phyloP scores from a whole-genome alignment of 2,329 filamentous ascomycete genomes.

The Dactylellina parvicollis region DNA sequence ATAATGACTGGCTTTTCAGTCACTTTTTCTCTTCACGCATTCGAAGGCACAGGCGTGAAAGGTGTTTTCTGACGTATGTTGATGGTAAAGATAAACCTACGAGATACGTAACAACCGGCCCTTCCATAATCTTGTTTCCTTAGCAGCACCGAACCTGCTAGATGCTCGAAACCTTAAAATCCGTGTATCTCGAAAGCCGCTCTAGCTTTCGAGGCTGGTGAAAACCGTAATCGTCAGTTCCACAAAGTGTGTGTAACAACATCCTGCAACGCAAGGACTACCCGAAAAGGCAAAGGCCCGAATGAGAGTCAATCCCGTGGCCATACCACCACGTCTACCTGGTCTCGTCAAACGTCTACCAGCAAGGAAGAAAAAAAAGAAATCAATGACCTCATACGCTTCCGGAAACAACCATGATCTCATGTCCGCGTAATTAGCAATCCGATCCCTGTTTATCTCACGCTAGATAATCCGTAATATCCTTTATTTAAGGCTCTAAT shows the following conservation, averaged over 20 bases:
- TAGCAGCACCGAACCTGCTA: too few species aligned
- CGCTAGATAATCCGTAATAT: neutral
- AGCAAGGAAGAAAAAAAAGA: too few species aligned
- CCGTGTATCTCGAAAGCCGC: too few species aligned
- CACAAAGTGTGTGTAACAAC: conserved; percentile 29
- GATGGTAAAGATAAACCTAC: too few species aligned
- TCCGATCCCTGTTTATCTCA: neutral
- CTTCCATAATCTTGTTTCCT: too few species aligned
- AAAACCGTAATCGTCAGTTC: neutral
- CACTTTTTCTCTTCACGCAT: neutral
- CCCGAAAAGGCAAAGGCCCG: conserved; percentile 20
- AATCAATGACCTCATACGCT: conserved; percentile 46
- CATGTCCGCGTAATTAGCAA: conserved; percentile 33
- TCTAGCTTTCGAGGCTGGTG: neutral
- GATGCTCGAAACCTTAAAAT: too few species aligned
- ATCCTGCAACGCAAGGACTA: conserved; percentile 22
- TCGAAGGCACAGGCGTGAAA: too few species aligned
- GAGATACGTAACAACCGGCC: too few species aligned
- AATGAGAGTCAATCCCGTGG: neutral
- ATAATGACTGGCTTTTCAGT: neutral
- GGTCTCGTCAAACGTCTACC: too few species aligned
- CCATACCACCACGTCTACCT: too few species aligned
- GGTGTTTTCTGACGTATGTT: too few species aligned
- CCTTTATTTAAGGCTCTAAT: neutral
- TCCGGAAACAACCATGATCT: conserved; percentile 41